Evolutionary conservation across 805 yeast species (phyloP).

Genomic region (Schwanniomyces pseudopolymorphus): DNA sequence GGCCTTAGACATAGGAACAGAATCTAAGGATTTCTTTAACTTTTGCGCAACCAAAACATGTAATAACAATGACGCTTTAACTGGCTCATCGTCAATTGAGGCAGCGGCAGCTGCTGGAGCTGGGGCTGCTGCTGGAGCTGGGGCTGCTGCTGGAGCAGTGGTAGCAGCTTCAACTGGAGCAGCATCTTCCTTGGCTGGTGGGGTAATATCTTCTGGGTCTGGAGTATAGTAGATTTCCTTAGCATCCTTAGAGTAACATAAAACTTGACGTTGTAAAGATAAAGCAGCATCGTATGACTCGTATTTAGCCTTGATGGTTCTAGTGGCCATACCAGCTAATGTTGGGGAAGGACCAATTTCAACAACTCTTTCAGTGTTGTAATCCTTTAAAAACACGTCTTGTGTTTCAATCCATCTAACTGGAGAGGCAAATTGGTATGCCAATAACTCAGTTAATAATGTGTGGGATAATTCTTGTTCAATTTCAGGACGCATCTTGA

Average conservation of each 20-base stretch:
- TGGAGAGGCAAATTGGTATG: conserved; percentile 98
- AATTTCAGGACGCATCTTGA: conserved; percentile 81
- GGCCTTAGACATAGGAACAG: conserved; percentile 85
- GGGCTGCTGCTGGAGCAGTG: conserved; percentile 53
- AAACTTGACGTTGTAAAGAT: conserved; percentile 87
- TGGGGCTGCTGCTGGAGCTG: conserved; percentile 57
- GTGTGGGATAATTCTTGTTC: conserved; percentile 97
- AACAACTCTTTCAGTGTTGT: conserved; percentile 94
- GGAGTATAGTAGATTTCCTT: conserved; percentile 95
- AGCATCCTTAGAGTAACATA: conserved; percentile 93
- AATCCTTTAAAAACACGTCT: conserved; percentile 91
- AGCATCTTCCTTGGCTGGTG: conserved; percentile 26
- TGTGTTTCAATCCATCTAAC: conserved; percentile 99
- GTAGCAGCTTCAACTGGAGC: conserved; percentile 44
- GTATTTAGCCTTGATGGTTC: conserved; percentile 92
- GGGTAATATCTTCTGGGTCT: conserved; percentile 60
- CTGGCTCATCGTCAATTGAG: conserved; percentile 85
- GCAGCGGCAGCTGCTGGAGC: conserved; percentile 80
- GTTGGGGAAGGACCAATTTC: conserved; percentile 99
- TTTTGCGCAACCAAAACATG: conserved; percentile 94
- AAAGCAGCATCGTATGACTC: conserved; percentile 98
- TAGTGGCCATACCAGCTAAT: conserved; percentile 96
- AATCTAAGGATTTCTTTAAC: conserved; percentile 85
- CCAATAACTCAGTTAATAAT: conserved; percentile 90
- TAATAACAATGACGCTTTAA: conserved; percentile 74